A percentile compares a stretch with the other conserved stretches of the same genome.
Evolutionary conservation across 139 green algal genomes (phyloP).

Genomic region (Coccomyxa sp.): DNA sequence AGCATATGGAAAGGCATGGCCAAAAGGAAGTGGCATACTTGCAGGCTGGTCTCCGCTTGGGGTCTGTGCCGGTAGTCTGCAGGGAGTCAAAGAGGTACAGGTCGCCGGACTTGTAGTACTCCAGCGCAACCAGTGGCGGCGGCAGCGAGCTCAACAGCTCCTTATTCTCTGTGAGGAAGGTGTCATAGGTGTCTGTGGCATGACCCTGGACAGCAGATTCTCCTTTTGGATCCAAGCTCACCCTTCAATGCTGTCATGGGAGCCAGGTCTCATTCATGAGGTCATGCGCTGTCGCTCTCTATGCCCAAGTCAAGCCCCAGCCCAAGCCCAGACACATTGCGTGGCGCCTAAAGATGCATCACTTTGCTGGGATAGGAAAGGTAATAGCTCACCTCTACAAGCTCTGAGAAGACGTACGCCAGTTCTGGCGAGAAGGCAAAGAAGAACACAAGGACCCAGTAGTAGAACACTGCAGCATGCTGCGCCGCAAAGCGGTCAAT

Average conservation of each 20-base stretch:
- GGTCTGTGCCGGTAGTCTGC: conserved; percentile 37
- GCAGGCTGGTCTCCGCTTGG: conserved; percentile 34
- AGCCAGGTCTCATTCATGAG: too few species aligned
- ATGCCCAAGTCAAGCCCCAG: too few species aligned
- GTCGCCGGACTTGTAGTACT: conserved; percentile 89
- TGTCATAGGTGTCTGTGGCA: conserved; percentile 83
- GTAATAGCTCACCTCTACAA: conserved; percentile 63
- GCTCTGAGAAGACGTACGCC: conserved; percentile 93
- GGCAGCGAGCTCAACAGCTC: conserved; percentile 75
- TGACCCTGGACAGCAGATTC: conserved; percentile 49
- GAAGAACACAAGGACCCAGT: conserved; percentile 75
- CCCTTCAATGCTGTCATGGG: too few species aligned
- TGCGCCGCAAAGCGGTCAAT: conserved; percentile 83
- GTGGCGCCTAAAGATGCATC: too few species aligned
- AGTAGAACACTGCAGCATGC: conserved; percentile 88
- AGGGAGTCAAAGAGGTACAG: conserved; percentile 83
- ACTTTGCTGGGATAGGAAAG: conserved; percentile 27
- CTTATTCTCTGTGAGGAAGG: conserved; percentile 76
- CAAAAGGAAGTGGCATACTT: conserved; percentile 26
- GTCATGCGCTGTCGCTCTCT: background rate
- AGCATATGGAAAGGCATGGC: background rate
- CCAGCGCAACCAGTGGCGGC: conserved; percentile 73
- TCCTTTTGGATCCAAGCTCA: too few species aligned
- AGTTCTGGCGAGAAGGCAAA: conserved; percentile 73
- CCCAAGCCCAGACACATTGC: background rate